Evolutionary conservation across 192 early-diverging fungal genomes (phyloP).

Genomic region (Coemansia sp.): DNA sequence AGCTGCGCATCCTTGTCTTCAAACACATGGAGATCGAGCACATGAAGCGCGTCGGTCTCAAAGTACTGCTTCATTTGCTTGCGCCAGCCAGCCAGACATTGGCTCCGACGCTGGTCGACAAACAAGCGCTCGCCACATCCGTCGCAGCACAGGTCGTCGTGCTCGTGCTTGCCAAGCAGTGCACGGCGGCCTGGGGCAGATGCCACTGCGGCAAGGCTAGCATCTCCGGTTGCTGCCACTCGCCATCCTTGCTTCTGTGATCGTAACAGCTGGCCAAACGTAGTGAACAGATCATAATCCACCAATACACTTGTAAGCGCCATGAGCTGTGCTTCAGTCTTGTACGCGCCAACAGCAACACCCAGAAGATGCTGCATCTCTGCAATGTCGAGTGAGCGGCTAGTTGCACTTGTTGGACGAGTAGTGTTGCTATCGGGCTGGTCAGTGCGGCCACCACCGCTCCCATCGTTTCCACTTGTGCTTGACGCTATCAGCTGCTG

Average conservation of each 20-base stretch:
- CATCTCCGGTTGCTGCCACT: conserved; percentile 10
- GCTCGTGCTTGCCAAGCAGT: not conserved
- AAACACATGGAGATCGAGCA: conserved; percentile 54
- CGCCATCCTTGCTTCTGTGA: conserved; percentile 55
- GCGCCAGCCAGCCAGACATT: conserved; percentile 32
- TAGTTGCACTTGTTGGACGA: conserved; percentile 7
- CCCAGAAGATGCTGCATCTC: conserved; percentile 53
- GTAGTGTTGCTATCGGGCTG: not conserved
- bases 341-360: conserved; percentile 52
- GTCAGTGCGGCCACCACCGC: not conserved
- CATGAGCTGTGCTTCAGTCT: conserved; percentile 53
- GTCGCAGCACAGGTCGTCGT: conserved; percentile 20
- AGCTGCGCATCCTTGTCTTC: conserved; percentile 48
- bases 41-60: conserved; percentile 34
- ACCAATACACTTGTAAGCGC: conserved; percentile 48
- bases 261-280: conserved; percentile 47
- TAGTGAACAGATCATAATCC: conserved; percentile 52
- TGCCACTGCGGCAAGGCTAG: not conserved
- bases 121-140: conserved; percentile 36
- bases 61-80: conserved; percentile 41
- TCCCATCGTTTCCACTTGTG: not conserved
- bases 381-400: conserved; percentile 37
- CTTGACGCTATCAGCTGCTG: conserved; percentile 44
- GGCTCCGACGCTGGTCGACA: conserved; percentile 38
- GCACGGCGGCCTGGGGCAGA: not conserved